Conservation (phyloP, 2,329 filamentous ascomycete genomes). For the Fusarium sarcochroum region DNA sequence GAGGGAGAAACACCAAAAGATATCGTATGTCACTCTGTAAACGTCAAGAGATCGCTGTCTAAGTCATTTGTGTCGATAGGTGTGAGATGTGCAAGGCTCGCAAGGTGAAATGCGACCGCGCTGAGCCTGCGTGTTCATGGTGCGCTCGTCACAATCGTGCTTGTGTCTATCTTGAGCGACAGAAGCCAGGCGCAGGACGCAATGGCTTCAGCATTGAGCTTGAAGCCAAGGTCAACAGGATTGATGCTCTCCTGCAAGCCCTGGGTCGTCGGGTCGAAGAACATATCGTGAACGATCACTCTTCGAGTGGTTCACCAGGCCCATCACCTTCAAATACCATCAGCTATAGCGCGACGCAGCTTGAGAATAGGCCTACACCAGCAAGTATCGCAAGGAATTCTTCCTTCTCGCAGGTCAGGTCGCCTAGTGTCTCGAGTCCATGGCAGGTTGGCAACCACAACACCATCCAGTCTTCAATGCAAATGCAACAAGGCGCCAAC, state of each 20-base stretch:
- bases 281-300: constrained; percentile 56
- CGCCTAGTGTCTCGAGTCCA: constrained; percentile 58
- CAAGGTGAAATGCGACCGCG: constrained; percentile 65
- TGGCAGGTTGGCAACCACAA: constrained; percentile 51
- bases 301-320: constrained; percentile 19
- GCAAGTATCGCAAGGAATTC: constrained; percentile 37
- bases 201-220: constrained; percentile 75
- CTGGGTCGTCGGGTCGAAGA: constrained; percentile 60
- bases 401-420: constrained; percentile 51
- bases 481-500: constrained; percentile 4
- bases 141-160: constrained; percentile 75
- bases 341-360: constrained; percentile 53
- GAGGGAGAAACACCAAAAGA: constrained; percentile 59
- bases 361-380: constrained; percentile 47
- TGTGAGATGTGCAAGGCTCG: constrained; percentile 62
- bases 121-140: constrained; percentile 77
- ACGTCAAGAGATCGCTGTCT: constrained; percentile 1
- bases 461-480: constrained; percentile 8
- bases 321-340: constrained; percentile 52
- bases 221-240: constrained; percentile 67
- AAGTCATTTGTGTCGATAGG: constrained; percentile 41
- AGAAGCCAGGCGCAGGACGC: constrained; percentile 75
- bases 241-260: constrained; percentile 62
- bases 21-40: constrained; percentile 54
- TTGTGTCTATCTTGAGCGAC: constrained; percentile 79